Conservation (phyloP, 257 asterid genomes). For the Euphrasia confusa region DNA sequence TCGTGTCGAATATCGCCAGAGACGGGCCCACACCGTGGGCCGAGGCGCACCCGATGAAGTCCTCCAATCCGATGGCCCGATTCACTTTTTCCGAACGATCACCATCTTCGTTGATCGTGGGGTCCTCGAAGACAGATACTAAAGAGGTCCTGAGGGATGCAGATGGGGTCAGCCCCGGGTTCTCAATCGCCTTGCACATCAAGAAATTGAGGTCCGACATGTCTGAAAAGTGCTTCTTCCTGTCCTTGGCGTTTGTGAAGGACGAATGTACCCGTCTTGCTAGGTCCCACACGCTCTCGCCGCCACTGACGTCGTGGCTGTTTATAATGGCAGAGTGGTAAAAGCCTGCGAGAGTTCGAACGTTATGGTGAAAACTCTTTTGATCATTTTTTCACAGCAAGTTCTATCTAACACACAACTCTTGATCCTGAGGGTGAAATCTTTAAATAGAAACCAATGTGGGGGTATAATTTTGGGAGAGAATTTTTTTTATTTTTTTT, state of each 20-base stretch:
- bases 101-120: conserved; percentile 25
- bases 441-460: too few relatives aligned
- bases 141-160: conserved; percentile 67
- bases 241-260: conserved; percentile 49
- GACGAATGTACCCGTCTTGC: conserved; percentile 57
- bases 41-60: conserved; percentile 66
- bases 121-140: conserved; percentile 70
- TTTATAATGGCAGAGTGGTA: conserved; percentile 85
- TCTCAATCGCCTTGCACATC: conserved; percentile 89
- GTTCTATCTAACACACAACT: too few relatives aligned
- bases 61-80: conserved; percentile 53
- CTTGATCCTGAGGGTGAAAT: too few relatives aligned
- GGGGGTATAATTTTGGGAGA: neutral
- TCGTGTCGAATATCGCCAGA: conserved; percentile 60
- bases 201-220: conserved; percentile 71
- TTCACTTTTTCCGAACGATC: conserved; percentile 30
- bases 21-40: conserved; percentile 92
- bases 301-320: conserved; percentile 59
- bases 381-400: neutral
- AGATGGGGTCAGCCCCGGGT: conserved; percentile 75
- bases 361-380: neutral
- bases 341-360: conserved; percentile 48
- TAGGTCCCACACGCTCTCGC: conserved; percentile 63
- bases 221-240: conserved; percentile 74
- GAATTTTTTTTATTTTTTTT: neutral